These are phyloP conservation scores for Fusarium caatingaense DNA, from an alignment of 2,329 filamentous ascomycete species.

Conservation along the genomic window DNA sequence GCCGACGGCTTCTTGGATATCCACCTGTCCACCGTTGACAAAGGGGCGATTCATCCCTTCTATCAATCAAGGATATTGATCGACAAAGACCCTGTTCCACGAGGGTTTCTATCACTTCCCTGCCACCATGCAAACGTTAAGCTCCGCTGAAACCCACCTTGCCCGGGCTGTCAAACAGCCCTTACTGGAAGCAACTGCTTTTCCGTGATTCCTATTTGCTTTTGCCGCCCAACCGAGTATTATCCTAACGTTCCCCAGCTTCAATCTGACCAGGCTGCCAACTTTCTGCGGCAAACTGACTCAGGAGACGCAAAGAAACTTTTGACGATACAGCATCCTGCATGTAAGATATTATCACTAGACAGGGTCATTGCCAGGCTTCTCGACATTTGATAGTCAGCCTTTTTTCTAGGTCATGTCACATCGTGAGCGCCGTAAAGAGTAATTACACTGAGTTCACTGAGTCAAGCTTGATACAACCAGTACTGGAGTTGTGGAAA, in stretches of 20 bases:
- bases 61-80: conserved; percentile 34
- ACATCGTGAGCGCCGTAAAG: conserved; percentile 18
- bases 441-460: conserved; percentile 2
- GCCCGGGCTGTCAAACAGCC: conserved; percentile 10
- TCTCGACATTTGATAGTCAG: conserved; percentile 5
- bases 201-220: conserved; percentile 34
- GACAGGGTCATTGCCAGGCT: conserved; percentile 27
- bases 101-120: conserved; percentile 30
- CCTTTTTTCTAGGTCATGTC: conserved; percentile 36
- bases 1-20: conserved; percentile 28
- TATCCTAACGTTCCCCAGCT: conserved; percentile 23
- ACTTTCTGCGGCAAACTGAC: conserved; percentile 33
- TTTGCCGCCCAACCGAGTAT: conserved; percentile 34
- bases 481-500: conserved; percentile 18
- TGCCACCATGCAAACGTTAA: conserved; percentile 29
- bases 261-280: conserved; percentile 29
- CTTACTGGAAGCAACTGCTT: conserved; percentile 29
- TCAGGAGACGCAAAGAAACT: conserved; percentile 30
- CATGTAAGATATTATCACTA: conserved; percentile 10
- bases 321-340: conserved; percentile 16
- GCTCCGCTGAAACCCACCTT: conserved; percentile 21
- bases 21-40: conserved; percentile 14
- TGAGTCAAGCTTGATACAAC: conserved; percentile 14
- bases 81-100: conserved; percentile 38
- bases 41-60: conserved; percentile 33